Evolutionary conservation across 306 rosid genomes (phyloP).

Genomic region (Delonix regia): DNA sequence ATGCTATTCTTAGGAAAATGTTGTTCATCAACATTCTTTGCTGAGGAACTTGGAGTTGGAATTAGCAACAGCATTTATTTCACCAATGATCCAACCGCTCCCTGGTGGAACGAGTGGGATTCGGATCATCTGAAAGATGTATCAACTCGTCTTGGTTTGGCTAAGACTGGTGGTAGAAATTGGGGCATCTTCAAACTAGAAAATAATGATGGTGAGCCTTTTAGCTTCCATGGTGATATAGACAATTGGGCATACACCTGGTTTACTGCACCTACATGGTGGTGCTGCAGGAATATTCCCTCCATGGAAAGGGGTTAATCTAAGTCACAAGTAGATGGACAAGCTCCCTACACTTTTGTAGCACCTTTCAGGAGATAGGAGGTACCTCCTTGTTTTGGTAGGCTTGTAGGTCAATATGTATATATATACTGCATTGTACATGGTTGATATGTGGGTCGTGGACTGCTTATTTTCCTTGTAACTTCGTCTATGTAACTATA

Average conservation of each 20-base stretch:
- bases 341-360: not conserved
- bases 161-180: constrained; percentile 40
- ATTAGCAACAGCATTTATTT: constrained; percentile 50
- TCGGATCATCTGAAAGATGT: constrained; percentile 51
- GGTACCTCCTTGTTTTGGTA: not conserved
- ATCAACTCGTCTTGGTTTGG: constrained; percentile 40
- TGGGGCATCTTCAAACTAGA: constrained; percentile 58
- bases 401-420: not conserved
- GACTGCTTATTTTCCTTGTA: not conserved
- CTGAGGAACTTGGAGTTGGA: constrained; percentile 49
- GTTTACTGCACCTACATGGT: constrained; percentile 69
- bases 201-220: constrained; percentile 17
- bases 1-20: constrained; percentile 64
- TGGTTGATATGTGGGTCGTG: not conserved
- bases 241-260: constrained; percentile 58
- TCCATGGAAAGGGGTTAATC: not conserved
- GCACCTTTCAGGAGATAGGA: not conserved
- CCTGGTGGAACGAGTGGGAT: constrained; percentile 84
- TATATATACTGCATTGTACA: not conserved
- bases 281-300: constrained; percentile 52
- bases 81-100: constrained; percentile 54
- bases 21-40: constrained; percentile 53
- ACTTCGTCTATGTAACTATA: not conserved
- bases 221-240: constrained; percentile 55
- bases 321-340: not conserved